phyloP scores from a whole-genome alignment of 192 early-diverging fungal species.

The Podila clonocystis region DNA sequence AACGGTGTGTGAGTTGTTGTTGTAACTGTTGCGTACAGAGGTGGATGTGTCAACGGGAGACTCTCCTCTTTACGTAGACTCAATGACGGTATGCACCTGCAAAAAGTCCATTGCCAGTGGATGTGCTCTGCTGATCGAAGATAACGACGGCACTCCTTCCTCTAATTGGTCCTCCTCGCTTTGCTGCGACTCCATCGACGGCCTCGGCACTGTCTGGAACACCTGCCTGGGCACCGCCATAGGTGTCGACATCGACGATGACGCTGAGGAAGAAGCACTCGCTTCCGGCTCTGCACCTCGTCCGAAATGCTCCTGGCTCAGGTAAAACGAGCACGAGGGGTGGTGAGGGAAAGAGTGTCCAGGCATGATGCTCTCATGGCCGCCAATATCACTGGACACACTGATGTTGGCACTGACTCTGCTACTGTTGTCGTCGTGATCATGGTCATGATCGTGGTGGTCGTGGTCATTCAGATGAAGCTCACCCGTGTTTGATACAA shows the following conservation, averaged over 20 bases:
- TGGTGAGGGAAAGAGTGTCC: conserved; percentile 24
- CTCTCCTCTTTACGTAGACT: not conserved
- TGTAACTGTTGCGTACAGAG: too few species aligned
- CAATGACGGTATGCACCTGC: not conserved
- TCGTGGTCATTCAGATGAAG: too few species aligned
- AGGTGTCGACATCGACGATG: not conserved
- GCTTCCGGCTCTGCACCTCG: not conserved
- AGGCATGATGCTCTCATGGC: conserved; percentile 11
- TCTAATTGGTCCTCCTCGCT: not conserved
- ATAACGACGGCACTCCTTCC: not conserved
- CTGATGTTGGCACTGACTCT: not conserved
- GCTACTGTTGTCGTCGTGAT: conserved; percentile 5
- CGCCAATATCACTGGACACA: conserved; percentile 15
- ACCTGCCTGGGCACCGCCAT: not conserved
- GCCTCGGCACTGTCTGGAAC: not conserved
- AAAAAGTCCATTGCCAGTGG: not conserved
- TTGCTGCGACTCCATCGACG: not conserved
- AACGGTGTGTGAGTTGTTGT: too few species aligned
- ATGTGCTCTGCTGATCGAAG: not conserved
- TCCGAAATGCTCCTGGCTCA: not conserved
- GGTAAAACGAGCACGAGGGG: conserved; percentile 18
- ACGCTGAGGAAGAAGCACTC: not conserved
- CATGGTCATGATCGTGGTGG: not conserved
- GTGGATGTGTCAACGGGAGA: too few species aligned
- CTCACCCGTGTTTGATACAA: not conserved